A percentile compares a stretch with the other conserved stretches of the same genome.
These are phyloP conservation scores for Quambalaria eucalypti DNA, from an alignment of 1,284 basidiomycete species.

Conservation along the genomic window DNA sequence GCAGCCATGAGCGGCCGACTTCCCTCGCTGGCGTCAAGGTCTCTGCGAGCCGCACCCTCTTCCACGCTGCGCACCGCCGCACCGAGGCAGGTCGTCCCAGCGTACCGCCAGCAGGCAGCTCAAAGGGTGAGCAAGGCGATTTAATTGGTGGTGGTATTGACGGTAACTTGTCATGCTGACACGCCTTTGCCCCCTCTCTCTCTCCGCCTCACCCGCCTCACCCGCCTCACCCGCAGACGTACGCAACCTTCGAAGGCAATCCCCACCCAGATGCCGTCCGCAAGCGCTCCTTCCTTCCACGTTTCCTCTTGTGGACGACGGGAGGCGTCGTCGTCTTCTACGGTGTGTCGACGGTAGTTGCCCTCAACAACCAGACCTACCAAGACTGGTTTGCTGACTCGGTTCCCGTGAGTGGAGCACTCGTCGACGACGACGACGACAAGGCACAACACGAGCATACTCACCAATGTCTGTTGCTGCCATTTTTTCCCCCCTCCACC, in stretches of 20 bases:
- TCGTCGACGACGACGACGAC: conserved; percentile 50
- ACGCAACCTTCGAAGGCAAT: background rate
- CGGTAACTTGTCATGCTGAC: no score
- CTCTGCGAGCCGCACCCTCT: no score
- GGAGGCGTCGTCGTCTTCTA: conserved; percentile 36
- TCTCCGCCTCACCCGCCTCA: background rate
- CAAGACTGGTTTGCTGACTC: conserved; percentile 71
- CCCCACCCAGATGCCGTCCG: background rate
- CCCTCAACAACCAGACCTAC: conserved; percentile 37
- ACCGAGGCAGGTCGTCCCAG: background rate
- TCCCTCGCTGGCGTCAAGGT: background rate
- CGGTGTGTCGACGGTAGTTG: conserved; percentile 32
- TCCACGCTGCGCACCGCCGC: no score
- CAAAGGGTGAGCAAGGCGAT: no score
- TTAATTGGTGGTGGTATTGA: no score
- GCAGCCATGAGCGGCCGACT: background rate
- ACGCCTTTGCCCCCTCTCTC: no score
- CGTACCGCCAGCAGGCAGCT: no score
- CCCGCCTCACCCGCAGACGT: background rate
- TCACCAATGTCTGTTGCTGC: conserved; percentile 21
- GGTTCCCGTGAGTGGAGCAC: conserved; percentile 63
- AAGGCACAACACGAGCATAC: conserved; percentile 26
- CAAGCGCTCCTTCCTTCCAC: conserved; percentile 5
- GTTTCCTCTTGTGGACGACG: conserved; percentile 25
- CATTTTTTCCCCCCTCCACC: no score